Conservation (phyloP, 108 stramenopile genomes). For the Conticribra weissflogii region DNA sequence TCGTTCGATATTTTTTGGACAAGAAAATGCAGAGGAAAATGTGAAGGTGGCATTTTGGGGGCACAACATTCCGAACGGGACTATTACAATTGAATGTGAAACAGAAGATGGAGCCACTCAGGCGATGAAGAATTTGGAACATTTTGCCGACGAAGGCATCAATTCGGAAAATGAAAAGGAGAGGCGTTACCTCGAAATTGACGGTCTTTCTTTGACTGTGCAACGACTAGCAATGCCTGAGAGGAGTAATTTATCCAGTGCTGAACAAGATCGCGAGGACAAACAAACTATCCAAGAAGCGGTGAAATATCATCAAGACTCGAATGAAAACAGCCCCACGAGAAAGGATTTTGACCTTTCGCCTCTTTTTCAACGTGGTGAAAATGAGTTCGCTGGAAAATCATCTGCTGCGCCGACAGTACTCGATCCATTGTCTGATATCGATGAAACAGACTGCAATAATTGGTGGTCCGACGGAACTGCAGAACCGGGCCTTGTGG, state of each 20-base stretch:
- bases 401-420: background rate
- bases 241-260: background rate
- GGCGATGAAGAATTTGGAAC: slow-evolving; percentile 31
- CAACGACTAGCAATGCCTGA: background rate
- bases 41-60: slow-evolving; percentile 26
- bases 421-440: too few species aligned
- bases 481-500: slow-evolving; percentile 12
- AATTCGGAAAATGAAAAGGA: too few species aligned
- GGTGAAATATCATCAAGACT: background rate
- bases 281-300: background rate
- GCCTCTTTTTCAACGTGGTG: background rate
- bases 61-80: slow-evolving; percentile 11
- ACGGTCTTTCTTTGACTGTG: background rate
- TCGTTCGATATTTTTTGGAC: slow-evolving; percentile 11
- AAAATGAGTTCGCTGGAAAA: too few species aligned
- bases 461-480: slow-evolving; percentile 22
- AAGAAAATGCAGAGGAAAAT: background rate
- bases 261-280: background rate
- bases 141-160: too few species aligned
- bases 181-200: slow-evolving; percentile 1
- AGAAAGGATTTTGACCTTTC: background rate
- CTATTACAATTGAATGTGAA: slow-evolving; percentile 35
- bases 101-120: slow-evolving; percentile 12
- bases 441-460: background rate
- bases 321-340: background rate